Conservation (phyloP, 2,329 filamentous ascomycete species). For the Epichloe glyceriae region DNA sequence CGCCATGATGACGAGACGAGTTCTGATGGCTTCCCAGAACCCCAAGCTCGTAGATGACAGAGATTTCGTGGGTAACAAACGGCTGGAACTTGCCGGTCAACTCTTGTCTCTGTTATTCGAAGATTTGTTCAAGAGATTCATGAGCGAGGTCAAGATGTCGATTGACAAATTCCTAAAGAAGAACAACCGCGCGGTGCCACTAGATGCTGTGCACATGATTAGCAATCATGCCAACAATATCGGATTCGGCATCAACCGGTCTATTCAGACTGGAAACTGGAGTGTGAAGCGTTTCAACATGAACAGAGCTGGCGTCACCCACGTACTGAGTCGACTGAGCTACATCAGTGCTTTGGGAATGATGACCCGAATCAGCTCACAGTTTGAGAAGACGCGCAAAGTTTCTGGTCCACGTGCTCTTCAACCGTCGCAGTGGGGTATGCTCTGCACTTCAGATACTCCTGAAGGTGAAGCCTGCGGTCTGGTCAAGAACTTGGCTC, state of each 20-base stretch:
- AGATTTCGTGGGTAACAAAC: conserved; percentile 97
- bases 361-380: conserved; percentile 98
- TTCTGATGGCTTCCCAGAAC: conserved; percentile 87
- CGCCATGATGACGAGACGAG: conserved; percentile 92
- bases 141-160: conserved; percentile 74
- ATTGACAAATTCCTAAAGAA: conserved; percentile 96
- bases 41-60: conserved; percentile 84
- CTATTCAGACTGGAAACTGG: conserved; percentile 97
- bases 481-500: conserved; percentile 90
- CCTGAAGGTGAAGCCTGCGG: conserved; percentile 98
- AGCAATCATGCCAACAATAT: conserved; percentile 77
- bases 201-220: conserved; percentile 78
- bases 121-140: conserved; percentile 94
- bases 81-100: conserved; percentile 87
- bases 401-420: conserved; percentile 90
- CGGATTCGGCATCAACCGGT: conserved; percentile 84
- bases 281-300: conserved; percentile 96
- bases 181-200: conserved; percentile 73
- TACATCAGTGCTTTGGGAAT: conserved; percentile 96
- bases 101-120: conserved; percentile 89
- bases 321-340: conserved; percentile 87
- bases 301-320: conserved; percentile 93
- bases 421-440: conserved; percentile 95
- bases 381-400: conserved; percentile 98
- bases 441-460: conserved; percentile 94